These are phyloP conservation scores for Boletus pseudo-olivaceus DNA, from an alignment of 768 basidiomycete species.

Conservation along the genomic window DNA sequence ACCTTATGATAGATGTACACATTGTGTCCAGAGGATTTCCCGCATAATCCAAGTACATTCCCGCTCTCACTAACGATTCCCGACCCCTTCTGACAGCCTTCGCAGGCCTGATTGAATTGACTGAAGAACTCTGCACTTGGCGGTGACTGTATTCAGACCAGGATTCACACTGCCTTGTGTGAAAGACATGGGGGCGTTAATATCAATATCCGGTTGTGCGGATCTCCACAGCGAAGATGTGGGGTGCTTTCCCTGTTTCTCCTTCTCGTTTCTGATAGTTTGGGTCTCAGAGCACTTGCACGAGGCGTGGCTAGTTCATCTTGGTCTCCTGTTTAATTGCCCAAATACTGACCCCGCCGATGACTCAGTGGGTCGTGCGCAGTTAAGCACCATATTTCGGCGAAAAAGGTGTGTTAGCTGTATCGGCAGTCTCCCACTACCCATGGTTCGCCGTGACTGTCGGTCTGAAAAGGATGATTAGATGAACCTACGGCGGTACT, in stretches of 20 bases:
- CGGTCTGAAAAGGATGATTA: background rate
- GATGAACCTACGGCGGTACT: background rate
- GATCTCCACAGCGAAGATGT: constrained; percentile 8
- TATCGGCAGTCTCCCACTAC: background rate
- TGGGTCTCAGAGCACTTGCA: constrained; percentile 5
- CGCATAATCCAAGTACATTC: constrained; percentile 4
- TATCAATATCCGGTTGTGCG: constrained; percentile 2
- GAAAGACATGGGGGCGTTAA: background rate
- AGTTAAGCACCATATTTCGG: background rate
- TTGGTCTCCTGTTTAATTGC: background rate
- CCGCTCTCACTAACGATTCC: constrained; percentile 3
- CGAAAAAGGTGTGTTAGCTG: background rate
- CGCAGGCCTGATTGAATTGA: constrained; percentile 5
- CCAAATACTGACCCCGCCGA: background rate
- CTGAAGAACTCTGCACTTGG: background rate
- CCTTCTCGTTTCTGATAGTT: constrained; percentile 4
- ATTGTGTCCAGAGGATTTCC: constrained; percentile 4
- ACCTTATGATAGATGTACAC: constrained; percentile 11
- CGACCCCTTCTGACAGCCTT: constrained; percentile 6
- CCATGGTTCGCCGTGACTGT: background rate
- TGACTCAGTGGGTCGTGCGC: background rate
- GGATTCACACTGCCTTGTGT: constrained; percentile 8
- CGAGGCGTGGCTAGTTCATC: background rate
- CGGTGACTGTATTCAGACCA: background rate
- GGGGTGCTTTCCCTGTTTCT: background rate